Conservation (phyloP, 2,329 filamentous ascomycete species). For the Aaosphaeria pasadenensis region DNA sequence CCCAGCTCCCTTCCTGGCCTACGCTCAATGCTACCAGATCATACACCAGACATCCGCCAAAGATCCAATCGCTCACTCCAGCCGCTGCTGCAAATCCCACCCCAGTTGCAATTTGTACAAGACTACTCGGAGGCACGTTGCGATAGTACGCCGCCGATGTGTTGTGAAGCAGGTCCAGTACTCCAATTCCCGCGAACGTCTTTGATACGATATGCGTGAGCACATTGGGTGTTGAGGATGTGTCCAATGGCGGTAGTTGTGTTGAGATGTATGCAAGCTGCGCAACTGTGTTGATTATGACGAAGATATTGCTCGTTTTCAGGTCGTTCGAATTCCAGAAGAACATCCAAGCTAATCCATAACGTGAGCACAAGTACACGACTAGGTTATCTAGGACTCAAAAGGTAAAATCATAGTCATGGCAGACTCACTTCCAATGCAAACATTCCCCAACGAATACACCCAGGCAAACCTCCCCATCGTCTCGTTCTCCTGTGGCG, state of each 20-base stretch:
- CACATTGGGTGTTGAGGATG: constrained; percentile 48
- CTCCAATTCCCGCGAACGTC: constrained; percentile 59
- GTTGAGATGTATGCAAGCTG: constrained; percentile 55
- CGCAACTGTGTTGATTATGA: constrained; percentile 52
- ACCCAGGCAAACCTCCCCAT: constrained; percentile 56
- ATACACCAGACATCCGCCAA: constrained; percentile 59
- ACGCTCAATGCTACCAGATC: constrained; percentile 55
- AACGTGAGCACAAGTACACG: background rate
- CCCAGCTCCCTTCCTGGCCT: constrained; percentile 54
- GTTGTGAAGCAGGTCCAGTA: constrained; percentile 60
- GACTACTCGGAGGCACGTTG: constrained; percentile 43
- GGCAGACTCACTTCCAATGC: constrained; percentile 52
- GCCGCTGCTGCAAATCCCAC: constrained; percentile 52
- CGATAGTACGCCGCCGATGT: constrained; percentile 55
- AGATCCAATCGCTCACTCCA: constrained; percentile 57
- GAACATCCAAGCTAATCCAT: constrained; percentile 53
- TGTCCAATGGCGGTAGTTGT: constrained; percentile 50
- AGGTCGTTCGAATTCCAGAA: constrained; percentile 58
- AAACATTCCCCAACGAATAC: constrained; percentile 56
- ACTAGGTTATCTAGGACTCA: background rate
- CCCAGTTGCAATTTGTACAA: constrained; percentile 53
- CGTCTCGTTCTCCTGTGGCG: constrained; percentile 43
- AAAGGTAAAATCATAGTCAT: background rate
- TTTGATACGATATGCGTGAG: constrained; percentile 59
- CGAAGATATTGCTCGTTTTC: constrained; percentile 54